Conservation (phyloP, 78 protist genomes). For the Mastigamoeba balamuthi region DNA sequence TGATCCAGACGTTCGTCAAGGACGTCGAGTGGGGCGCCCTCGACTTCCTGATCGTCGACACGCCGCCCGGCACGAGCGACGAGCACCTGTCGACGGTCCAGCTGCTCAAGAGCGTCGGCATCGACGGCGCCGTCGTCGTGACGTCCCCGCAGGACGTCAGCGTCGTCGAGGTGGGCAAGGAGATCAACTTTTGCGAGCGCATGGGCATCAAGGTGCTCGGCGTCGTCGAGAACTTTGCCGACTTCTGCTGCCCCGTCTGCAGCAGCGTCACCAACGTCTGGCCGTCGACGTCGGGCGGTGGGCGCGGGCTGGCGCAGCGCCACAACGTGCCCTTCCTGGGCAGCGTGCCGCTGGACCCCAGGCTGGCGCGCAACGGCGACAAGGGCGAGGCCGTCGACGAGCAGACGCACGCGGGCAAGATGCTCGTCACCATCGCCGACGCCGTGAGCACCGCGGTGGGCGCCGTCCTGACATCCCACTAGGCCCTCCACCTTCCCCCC, state of each 20-base stretch:
- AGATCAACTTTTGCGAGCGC: constrained; percentile 42
- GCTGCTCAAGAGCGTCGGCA: constrained; percentile 1
- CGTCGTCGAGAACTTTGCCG: constrained; percentile 66
- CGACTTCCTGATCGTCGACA: constrained; percentile 77
- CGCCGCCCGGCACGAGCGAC: constrained; percentile 88
- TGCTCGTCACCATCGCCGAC: too few species aligned
- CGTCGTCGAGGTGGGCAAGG: constrained; percentile 52
- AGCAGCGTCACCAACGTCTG: constrained; percentile 26
- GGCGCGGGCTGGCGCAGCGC: constrained; percentile 26
- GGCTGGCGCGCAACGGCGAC: too few species aligned
- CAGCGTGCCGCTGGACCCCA: constrained; percentile 53
- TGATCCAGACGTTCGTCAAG: constrained; percentile 47
- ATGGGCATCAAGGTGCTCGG: constrained; percentile 35
- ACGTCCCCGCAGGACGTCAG: constrained; percentile 26
- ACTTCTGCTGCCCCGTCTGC: constrained; percentile 34
- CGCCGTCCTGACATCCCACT: too few species aligned
- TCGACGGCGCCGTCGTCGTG: not conserved
- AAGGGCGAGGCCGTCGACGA: too few species aligned
- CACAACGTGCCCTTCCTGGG: constrained; percentile 42
- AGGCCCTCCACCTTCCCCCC: too few species aligned
- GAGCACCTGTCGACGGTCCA: constrained; percentile 73
- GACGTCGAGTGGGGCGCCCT: constrained; percentile 82
- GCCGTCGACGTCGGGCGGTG: constrained; percentile 55
- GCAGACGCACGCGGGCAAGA: too few species aligned
- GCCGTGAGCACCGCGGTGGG: too few species aligned